A percentile compares a stretch with the other conserved stretches of the same genome.
These are phyloP conservation scores for Logfia minima DNA, from an alignment of 129 eudicot genomes.

Conservation along the genomic window DNA sequence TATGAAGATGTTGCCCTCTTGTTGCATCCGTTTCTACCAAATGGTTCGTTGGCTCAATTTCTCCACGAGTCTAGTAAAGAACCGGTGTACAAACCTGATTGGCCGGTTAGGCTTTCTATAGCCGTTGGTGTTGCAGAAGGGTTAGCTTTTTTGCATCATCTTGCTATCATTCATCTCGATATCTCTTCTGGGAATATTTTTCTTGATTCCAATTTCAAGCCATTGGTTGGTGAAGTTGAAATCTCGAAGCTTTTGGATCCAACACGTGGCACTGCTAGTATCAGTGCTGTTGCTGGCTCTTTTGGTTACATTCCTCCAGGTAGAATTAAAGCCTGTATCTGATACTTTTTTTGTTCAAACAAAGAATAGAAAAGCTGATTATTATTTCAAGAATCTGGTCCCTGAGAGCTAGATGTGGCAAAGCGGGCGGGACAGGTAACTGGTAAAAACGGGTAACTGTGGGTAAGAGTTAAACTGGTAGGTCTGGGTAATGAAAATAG, in stretches of 20 bases:
- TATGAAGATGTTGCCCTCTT: slow-evolving; percentile 87
- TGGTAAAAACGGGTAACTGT: not conserved
- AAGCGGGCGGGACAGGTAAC: slow-evolving; percentile 8
- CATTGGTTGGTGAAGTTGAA: slow-evolving; percentile 89
- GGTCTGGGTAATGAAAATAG: not conserved
- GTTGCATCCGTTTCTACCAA: slow-evolving; percentile 68
- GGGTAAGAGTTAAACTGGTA: not conserved
- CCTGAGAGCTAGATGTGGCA: not conserved
- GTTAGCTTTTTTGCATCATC: slow-evolving; percentile 80
- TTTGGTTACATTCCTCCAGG: slow-evolving; percentile 99
- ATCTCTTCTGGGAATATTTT: slow-evolving; percentile 87
- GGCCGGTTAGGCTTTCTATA: slow-evolving; percentile 84
- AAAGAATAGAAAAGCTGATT: no score
- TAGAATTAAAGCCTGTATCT: slow-evolving; percentile 10
- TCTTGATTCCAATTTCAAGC: slow-evolving; percentile 65
- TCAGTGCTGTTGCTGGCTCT: slow-evolving; percentile 99
- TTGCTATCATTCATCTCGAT: slow-evolving; percentile 97
- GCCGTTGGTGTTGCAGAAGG: slow-evolving; percentile 97
- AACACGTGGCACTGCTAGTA: slow-evolving; percentile 95
- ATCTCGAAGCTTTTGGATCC: slow-evolving; percentile 96
- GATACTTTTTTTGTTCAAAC: not conserved
- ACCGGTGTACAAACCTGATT: slow-evolving; percentile 73
- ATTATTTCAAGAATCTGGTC: not conserved
- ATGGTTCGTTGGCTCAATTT: slow-evolving; percentile 73
- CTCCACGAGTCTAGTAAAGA: slow-evolving; percentile 67